These are phyloP conservation scores for Cyphellophora europaea DNA, from an alignment of 2,329 filamentous ascomycete genomes.

Conservation along the genomic window DNA sequence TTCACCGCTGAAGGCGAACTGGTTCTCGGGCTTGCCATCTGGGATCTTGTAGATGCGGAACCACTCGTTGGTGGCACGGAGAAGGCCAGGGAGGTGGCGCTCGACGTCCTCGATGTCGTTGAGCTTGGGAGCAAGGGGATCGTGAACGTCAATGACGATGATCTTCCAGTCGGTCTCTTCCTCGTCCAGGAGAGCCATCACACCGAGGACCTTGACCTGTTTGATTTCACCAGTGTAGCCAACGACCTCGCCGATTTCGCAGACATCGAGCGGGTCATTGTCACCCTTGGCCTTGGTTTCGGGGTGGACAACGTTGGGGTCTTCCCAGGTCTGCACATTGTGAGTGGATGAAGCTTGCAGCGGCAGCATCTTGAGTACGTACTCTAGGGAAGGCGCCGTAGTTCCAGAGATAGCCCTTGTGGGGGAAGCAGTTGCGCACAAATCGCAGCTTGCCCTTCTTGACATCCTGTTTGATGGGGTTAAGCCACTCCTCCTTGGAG, in stretches of 20 bases:
- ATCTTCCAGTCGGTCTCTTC: slow-evolving; percentile 99
- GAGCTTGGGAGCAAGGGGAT: slow-evolving; percentile 90
- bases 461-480: slow-evolving; percentile 98
- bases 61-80: slow-evolving; percentile 99
- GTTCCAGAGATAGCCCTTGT: slow-evolving; percentile 99
- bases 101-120: slow-evolving; percentile 99
- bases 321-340: slow-evolving; percentile 79
- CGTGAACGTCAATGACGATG: slow-evolving; percentile 94
- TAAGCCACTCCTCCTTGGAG: slow-evolving; percentile 95
- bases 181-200: slow-evolving; percentile 98
- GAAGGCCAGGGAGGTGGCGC: slow-evolving; percentile 90
- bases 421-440: slow-evolving; percentile 99
- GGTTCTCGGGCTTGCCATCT: slow-evolving; percentile 99
- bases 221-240: slow-evolving; percentile 94
- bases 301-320: slow-evolving; percentile 89
- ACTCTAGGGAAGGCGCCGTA: slow-evolving; percentile 99
- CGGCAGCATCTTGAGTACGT: slow-evolving; percentile 25
- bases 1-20: slow-evolving; percentile 99
- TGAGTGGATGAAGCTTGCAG: slow-evolving; percentile 4
- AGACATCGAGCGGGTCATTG: slow-evolving; percentile 98
- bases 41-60: slow-evolving; percentile 99
- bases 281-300: slow-evolving; percentile 99
- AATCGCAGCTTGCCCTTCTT: slow-evolving; percentile 99
- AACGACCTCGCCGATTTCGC: slow-evolving; percentile 98
- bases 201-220: slow-evolving; percentile 98